Conservation (phyloP, 1,139 yeast species). For the Suhomyces choctaworum region DNA sequence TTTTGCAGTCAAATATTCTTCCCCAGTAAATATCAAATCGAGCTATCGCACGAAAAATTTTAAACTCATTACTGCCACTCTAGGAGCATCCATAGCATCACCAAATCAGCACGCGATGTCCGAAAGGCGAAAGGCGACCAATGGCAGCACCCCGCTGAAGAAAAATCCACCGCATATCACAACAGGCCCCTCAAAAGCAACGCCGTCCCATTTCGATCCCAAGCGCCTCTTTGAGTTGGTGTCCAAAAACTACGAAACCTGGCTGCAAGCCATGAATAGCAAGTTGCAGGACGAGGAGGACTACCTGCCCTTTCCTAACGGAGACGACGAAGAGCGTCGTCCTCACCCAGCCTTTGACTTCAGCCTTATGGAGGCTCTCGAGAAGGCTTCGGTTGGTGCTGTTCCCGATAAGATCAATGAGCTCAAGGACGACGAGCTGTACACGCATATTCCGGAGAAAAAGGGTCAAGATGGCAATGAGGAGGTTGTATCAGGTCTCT, state of each 20-base stretch:
- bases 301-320: conserved; percentile 36
- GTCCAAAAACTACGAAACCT: conserved; percentile 39
- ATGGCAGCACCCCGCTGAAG: background rate
- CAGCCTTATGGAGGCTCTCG: conserved; percentile 35
- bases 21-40: background rate
- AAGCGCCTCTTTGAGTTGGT: conserved; percentile 37
- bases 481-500: conserved; percentile 14
- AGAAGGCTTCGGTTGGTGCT: conserved; percentile 30
- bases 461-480: conserved; percentile 3
- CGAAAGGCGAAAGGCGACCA: conserved; percentile 7
- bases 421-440: conserved; percentile 13
- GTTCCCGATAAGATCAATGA: conserved; percentile 19
- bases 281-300: conserved; percentile 28
- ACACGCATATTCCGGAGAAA: conserved; percentile 9
- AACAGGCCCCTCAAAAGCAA: background rate
- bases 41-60: conserved; percentile 7
- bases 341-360: conserved; percentile 31
- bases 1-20: too few species aligned
- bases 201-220: conserved; percentile 20
- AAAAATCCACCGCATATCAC: background rate
- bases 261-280: conserved; percentile 38
- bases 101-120: background rate
- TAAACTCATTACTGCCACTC: conserved; percentile 1
- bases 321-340: conserved; percentile 17
- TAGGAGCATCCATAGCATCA: background rate